These are phyloP conservation scores for Epithemia pelagica DNA, from an alignment of 108 stramenopile genomes.

Conservation along the genomic window DNA sequence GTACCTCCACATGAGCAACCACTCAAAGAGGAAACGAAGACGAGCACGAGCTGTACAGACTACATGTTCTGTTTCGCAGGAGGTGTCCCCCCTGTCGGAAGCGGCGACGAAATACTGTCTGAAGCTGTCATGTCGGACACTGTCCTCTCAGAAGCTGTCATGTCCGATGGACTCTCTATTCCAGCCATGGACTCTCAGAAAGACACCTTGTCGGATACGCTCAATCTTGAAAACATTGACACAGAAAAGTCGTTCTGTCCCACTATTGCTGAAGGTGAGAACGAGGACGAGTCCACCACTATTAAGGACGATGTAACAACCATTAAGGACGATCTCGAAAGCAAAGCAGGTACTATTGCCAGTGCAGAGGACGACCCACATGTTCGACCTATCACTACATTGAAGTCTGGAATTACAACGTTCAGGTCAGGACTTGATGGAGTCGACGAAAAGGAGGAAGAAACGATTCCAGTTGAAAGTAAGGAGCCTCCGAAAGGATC, in stretches of 20 bases:
- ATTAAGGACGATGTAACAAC: background rate
- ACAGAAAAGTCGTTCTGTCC: background rate
- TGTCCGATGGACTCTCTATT: background rate
- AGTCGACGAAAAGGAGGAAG: no score
- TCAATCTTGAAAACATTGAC: background rate
- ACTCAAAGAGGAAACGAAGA: background rate
- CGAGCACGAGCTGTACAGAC: background rate
- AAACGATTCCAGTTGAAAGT: no score
- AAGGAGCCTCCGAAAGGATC: background rate
- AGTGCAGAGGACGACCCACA: no score
- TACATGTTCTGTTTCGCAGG: background rate
- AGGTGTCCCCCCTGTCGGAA: background rate
- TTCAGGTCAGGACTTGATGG: no score
- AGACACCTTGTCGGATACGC: background rate
- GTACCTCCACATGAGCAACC: background rate
- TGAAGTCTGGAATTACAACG: no score
- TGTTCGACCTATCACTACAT: no score
- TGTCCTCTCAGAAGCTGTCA: background rate
- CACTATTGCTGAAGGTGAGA: background rate
- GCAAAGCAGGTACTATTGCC: no score
- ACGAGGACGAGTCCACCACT: background rate
- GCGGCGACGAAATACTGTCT: background rate
- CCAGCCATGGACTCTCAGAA: background rate
- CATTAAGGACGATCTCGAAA: background rate
- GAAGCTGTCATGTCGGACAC: background rate